Evolutionary conservation across 306 rosid genomes (phyloP).

Genomic region (Lotus japonicus): DNA sequence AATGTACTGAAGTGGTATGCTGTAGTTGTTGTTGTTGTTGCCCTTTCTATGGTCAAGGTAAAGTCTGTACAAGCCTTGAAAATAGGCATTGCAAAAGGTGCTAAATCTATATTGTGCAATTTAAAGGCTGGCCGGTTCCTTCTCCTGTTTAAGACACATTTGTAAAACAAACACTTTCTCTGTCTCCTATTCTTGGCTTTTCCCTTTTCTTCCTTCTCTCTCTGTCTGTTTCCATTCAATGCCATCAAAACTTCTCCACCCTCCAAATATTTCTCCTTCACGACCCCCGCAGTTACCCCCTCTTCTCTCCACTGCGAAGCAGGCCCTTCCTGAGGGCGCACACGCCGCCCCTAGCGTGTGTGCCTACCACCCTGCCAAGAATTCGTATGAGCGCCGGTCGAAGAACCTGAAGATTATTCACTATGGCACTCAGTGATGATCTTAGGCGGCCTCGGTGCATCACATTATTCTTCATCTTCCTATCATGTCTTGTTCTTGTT

Average conservation of each 20-base stretch:
- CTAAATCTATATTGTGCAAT: not conserved
- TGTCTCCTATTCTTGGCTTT: constrained; percentile 38
- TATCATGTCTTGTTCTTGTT: not conserved
- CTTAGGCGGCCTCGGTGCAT: not conserved
- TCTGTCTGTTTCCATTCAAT: not conserved
- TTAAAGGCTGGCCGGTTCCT: constrained; percentile 35
- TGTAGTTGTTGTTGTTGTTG: not conserved
- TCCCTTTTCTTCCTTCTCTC: not conserved
- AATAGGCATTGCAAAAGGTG: constrained; percentile 18
- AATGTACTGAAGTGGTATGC: not conserved
- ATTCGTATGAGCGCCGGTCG: no score
- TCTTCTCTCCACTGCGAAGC: constrained; percentile 9
- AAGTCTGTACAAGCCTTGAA: constrained; percentile 5
- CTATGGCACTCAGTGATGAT: constrained; percentile 31
- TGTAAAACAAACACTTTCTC: constrained; percentile 4
- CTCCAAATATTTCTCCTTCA: not conserved
- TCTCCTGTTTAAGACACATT: constrained; percentile 16
- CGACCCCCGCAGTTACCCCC: not conserved
- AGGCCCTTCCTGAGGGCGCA: constrained; percentile 42
- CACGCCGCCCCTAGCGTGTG: constrained; percentile 52
- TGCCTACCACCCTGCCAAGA: not conserved
- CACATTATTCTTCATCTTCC: not conserved
- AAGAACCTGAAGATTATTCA: not conserved
- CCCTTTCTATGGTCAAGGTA: not conserved
- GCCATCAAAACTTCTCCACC: constrained; percentile 37